Evolutionary conservation across 208 protist genomes (phyloP).

Genomic region (Crithidia bombi): DNA sequence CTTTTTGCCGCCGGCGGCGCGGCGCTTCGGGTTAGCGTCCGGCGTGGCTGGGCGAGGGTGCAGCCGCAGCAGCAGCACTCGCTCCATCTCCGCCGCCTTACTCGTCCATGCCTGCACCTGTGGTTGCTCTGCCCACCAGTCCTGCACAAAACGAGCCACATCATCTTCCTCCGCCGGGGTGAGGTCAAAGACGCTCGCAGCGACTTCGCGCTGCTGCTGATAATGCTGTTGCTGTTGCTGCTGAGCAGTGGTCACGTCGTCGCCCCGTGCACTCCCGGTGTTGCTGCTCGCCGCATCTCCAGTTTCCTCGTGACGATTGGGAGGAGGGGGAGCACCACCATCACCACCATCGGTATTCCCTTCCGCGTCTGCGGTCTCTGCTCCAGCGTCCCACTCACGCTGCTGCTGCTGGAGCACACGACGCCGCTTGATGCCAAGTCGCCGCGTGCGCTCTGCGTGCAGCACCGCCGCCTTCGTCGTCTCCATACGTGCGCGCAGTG

Average conservation of each 20-base stretch:
- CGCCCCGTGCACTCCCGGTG: slow-evolving; percentile 3
- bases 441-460: slow-evolving; percentile 46
- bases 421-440: slow-evolving; percentile 59
- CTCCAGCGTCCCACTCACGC: slow-evolving; percentile 29
- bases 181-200: slow-evolving; percentile 38
- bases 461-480: slow-evolving; percentile 34
- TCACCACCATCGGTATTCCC: background rate
- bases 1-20: slow-evolving; percentile 37
- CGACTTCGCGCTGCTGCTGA: slow-evolving; percentile 35
- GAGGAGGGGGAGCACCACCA: background rate
- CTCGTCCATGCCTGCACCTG: slow-evolving; percentile 49
- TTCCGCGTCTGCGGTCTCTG: background rate
- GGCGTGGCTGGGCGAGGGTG: slow-evolving; percentile 31
- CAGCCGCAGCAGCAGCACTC: slow-evolving; percentile 72
- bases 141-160: slow-evolving; percentile 58
- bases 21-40: slow-evolving; percentile 75
- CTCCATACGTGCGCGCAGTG: slow-evolving; percentile 36
- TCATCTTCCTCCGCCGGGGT: slow-evolving; percentile 66
- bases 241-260: background rate
- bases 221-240: background rate
- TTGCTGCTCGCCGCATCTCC: slow-evolving; percentile 10
- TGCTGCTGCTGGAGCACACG: slow-evolving; percentile 48
- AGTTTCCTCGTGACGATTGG: background rate
- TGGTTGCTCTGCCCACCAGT: slow-evolving; percentile 61
- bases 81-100: slow-evolving; percentile 78